Evolutionary conservation across 306 rosid species (phyloP), one percentile per base, ranked within the genome.

Genomic region (Cucurbita argyrosperma): DNA sequence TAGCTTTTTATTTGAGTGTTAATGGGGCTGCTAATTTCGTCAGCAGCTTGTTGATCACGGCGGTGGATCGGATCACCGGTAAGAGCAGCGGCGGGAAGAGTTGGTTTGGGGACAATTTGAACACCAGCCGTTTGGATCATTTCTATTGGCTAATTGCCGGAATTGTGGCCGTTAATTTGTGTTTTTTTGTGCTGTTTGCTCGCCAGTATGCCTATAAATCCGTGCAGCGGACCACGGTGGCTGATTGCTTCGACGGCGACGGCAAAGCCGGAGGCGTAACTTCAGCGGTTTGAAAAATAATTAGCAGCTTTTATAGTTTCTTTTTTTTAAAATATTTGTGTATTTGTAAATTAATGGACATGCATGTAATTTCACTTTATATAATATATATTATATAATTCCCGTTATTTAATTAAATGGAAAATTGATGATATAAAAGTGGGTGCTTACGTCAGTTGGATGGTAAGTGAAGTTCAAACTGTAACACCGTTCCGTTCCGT

Each of bases 1-100:
- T 93, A 63, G 97, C 97, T 1, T 80, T 93, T 38, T 94, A 90
- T 65, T 62, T 94, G 5, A 86, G 96, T 53, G 96, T 94, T 23
- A 79, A 85, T 5, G 78, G 78, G 9, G 78, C 63, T 0, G 72
- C 78, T 0, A 75, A 75, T 37, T 61, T 75, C 2, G 3, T 75
- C 2, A 75, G 78, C 12, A 62, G 78, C 21, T 47, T n/a, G 15
- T 12, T 75, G 19, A 75, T 75, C 4, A 75, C 78, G 11, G 42
- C 50, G 5, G 78, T 63, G 72, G 72, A 75, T 49, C 51, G 39
- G 30, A 39, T 75, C 18, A 75, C 72, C 1, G 35, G 35, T 30
- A 50, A 46, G 10, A 37, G 50, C 21, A 46, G 51, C n/a, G 40
- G 72, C 6, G 72, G 62, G 19, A 38, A 62, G 21, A 75, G 78